Conservation (phyloP, 1,284 basidiomycete genomes). For the Cutaneotrichosporon sp. region DNA sequence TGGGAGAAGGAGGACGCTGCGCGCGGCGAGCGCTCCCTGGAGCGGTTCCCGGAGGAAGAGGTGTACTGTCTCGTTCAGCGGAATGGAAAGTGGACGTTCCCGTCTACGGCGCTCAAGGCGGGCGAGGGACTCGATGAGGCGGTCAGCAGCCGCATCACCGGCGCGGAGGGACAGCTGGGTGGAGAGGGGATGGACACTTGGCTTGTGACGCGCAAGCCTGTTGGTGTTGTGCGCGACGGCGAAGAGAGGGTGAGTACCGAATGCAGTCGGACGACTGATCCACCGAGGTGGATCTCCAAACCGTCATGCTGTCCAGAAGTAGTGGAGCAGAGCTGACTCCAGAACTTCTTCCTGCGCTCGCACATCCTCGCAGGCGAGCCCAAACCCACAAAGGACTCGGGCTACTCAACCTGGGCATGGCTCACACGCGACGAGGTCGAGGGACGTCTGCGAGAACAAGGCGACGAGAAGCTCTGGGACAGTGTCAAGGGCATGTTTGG, state of each 20-base stretch:
- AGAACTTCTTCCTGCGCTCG: slow-evolving; percentile 48
- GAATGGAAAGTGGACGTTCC: slow-evolving; percentile 69
- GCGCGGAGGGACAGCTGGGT: slow-evolving; percentile 32
- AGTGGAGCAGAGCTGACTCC: background rate
- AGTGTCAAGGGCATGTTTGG: slow-evolving; percentile 42
- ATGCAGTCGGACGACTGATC: too few species aligned
- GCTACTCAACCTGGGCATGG: slow-evolving; percentile 37
- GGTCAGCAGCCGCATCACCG: slow-evolving; percentile 28
- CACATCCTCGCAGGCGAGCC: slow-evolving; percentile 47
- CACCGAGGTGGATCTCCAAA: too few species aligned
- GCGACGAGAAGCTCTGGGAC: slow-evolving; percentile 38
- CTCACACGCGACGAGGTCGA: slow-evolving; percentile 38
- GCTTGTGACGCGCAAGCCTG: slow-evolving; percentile 46
- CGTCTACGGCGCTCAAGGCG: slow-evolving; percentile 40
- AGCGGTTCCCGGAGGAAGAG: slow-evolving; percentile 76
- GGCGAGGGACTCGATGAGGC: slow-evolving; percentile 43
- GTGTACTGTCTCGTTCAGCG: slow-evolving; percentile 73
- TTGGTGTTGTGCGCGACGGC: slow-evolving; percentile 35
- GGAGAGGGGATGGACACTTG: slow-evolving; percentile 45
- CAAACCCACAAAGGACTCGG: slow-evolving; percentile 23
- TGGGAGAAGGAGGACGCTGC: slow-evolving; percentile 34
- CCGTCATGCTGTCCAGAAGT: too few species aligned
- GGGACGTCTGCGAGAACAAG: slow-evolving; percentile 31
- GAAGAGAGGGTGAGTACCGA: slow-evolving; percentile 36
- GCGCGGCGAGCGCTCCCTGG: slow-evolving; percentile 64